Evolutionary conservation across 1,284 basidiomycete species (phyloP), one percentile per base, ranked within the genome.

Genomic region (Puccinia coronata): DNA sequence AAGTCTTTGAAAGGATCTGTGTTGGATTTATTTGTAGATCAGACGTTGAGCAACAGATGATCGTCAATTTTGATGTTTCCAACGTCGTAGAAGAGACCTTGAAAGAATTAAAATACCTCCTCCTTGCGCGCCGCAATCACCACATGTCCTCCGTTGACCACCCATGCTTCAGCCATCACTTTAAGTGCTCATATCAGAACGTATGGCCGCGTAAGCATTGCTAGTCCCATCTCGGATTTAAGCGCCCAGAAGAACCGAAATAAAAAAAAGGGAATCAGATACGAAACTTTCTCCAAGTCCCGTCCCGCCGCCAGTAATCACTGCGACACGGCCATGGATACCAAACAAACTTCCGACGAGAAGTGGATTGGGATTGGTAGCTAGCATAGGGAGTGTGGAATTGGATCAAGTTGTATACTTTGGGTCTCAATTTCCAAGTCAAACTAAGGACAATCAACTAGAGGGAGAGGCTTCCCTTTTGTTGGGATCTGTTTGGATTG

Each of bases 101-200:
- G 28, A 41, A 8, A 36, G 43, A 12, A 36, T 34, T 3, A 39
- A 25, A 9, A 23, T 67, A 80, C 78, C 55, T 80, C 59, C n/a
- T 80, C 69, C 41, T 82, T 82, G 28, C 81, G 73, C n/a, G 81
- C 76, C 14, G 81, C 65, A 41, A 82, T 82, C 25, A 75, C 65
- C 4, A 82, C 81, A 71, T 82, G 59, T 18, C 74, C 81, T 18
- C 81, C 81, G 43, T 82, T 82, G n/a, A 49, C 57, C 41, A 82
- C 81, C 61, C 65, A 76, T 41, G 73, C 81, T 14, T 74, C 25
- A 12, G 81, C 81, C 74, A 82, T 82, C 81, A 82, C 81, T 82
- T 8, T 31, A 5, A 63, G 18, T 31, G 3, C 3, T 43, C 65
- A n/a, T 28, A n/a, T 31, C 47, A 72, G 70, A 28, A n/a, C n/a